Evolutionary conservation across 257 asterid genomes (phyloP).

Genomic region (Jaltomata sinuosa): DNA sequence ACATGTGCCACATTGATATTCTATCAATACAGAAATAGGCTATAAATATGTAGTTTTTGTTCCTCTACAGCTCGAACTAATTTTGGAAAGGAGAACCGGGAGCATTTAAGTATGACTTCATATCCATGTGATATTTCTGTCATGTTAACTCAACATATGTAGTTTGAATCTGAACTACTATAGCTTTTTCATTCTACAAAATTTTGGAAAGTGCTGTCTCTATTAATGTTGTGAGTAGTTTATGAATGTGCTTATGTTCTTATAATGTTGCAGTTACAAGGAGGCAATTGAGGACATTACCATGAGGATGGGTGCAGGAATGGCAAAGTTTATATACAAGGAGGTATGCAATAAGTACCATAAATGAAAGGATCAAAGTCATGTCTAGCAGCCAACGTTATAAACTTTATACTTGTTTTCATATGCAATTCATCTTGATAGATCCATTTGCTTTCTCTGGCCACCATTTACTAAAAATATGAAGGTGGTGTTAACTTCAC

Average conservation of each 20-base stretch:
- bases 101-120: not conserved
- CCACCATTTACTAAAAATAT: not conserved
- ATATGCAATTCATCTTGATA: not conserved
- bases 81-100: not conserved
- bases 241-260: not conserved
- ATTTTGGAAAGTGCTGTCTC: not conserved
- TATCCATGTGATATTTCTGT: not conserved
- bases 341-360: constrained; percentile 47
- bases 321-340: constrained; percentile 95
- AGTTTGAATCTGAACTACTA: not conserved
- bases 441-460: not conserved
- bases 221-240: not conserved
- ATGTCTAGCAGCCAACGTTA: not conserved
- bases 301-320: constrained; percentile 98
- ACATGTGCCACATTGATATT: not conserved
- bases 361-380: not conserved
- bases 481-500: not conserved
- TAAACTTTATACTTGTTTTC: not conserved
- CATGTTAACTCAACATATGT: not conserved
- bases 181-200: not conserved
- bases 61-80: not conserved
- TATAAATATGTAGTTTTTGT: not conserved
- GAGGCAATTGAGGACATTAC: constrained; percentile 93
- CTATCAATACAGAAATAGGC: not conserved
- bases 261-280: constrained; percentile 56